Base-by-base conservation (phyloP, 306 rosid genomes). In the Pterocarpus santalinus region DNA sequence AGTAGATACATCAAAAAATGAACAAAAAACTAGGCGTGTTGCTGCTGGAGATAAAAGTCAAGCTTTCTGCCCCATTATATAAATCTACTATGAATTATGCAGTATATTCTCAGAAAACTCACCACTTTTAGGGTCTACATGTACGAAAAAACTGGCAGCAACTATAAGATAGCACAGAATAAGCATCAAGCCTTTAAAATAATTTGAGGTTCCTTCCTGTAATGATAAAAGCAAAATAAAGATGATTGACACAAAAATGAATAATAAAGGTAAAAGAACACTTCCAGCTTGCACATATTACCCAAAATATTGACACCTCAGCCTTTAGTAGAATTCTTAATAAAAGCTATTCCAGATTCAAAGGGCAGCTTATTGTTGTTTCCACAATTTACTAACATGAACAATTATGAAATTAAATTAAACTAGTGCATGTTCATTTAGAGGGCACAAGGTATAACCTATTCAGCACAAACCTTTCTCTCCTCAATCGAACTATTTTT, bases 181-280 rank as follows among this genome's bases (percentile, higher is more conserved):
- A 79, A 94, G 97, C 98, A 94, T 94, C 90, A 94, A 84, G 70
- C 98, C 98, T 79, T 94, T 94, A 72, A 94, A 94, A 82, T 94
- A 92, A 86, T 90, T 92, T 67, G 98, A 94, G 17, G 96, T 88
- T 78, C 98, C 98, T 85, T 94, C 97, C 98, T 94, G 88, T 82
- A 87, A 67, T 22, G 30, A 67, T 65, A 61, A 77, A 85, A 28
- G 38, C 61, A 83, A 73, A 62, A 71, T 46, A 16, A 51, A 56
- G 30, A 81, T 57, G n/a, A 44, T 17, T 51, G 35, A 51, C 33
- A 34, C 51, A 44, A n/a, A 57, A 55, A 73, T 51, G 55, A 74
- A 32, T 39, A 28, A 46, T 46, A 53, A 65, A 1, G 38, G 34
- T 17, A 46, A 43, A 3, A 44, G 43, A 47, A 73, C 56, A 6